Base-by-base conservation (phyloP, 495 filamentous ascomycete genomes). In the Pyrenula massariospora region DNA sequence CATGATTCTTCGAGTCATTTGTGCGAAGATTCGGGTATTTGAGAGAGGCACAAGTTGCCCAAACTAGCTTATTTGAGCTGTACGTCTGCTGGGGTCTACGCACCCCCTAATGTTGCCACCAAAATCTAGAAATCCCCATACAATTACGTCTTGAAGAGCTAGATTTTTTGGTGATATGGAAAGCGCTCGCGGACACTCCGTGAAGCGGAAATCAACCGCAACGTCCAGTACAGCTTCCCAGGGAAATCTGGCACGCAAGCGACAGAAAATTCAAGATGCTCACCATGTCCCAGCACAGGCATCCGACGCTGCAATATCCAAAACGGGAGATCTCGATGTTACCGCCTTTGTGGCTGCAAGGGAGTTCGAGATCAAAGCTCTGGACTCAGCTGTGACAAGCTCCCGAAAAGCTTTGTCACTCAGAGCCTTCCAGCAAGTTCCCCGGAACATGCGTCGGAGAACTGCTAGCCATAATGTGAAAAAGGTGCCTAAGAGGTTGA, bases 391-490 rank as follows among this genome's bases (percentile, higher is more conserved):
- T 31, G 91, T 97, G 77, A 70, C 77, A 56, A 78, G 78, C 52
- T 84, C 87, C 24, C 92, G 84, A 63, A 77, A 77, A 49, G 76
- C 76, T 10, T 73, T 85, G 57, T 82, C 80, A 2, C 84, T 77
- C 48, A 77, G 93, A 55, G 91, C 91, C 11, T 96, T 96, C 63
- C 93, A 98, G 68, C 76, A 85, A 56, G 87, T 98, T 12, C 93
- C 93, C 0, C 80, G 88, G 58, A 81, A 85, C 51, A 71, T 98
- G 79, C 75, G 93, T 52, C 76, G 93, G 55, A 77, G 93, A 59
- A 95, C 93, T 0, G 93, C 91, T 21, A 94, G 89, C 67, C 93
- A 98, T 68, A 95, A 97, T 81, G 85, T 87, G 49, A 95, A 94
- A 70, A 79, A 84, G 54, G 85, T 98, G n/a, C 93, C 93, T 23